Evolutionary conservation across 148 eudicot species (phyloP), one percentile per base, ranked within the genome.

Genomic region (Silene latifolia): DNA sequence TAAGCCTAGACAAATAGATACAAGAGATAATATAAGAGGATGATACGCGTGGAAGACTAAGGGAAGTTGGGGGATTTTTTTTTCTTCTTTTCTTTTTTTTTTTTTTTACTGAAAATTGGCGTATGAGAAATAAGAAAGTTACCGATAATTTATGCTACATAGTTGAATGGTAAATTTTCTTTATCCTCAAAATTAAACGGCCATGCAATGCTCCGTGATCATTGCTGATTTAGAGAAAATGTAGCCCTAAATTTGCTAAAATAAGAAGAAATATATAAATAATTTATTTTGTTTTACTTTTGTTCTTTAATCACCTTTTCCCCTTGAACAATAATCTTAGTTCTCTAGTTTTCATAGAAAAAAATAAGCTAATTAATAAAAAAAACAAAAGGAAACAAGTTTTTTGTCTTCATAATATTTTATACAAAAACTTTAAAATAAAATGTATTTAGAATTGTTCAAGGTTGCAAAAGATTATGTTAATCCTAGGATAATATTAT

Each of bases 271-370:
- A 63, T 46, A 15, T 39, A 66, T 66, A 66, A 35, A 66, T 66
- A 29, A 66, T 66, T 66, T 66, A 66, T 63, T 63, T 64, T 66
- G n/a, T 19, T 35, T 29, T 66, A 66, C 69, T 32, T 66, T 66
- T 66, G 11, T 35, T 17, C 44, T 66, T 66, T 66, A 24, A 4
- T 63, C 27, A 35, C 42, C 42, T 15, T 27, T 9, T 39, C 39
- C 1, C 12, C 69, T 14, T 14, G 27, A 63, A 63, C 4, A 8
- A 66, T 15, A 17, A 27, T 39, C 35, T 17, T 13, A 63, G 5
- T 24, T 25, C 48, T 32, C 6, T 6, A 66, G 6, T 39, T 67
- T 67, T 39, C 53, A 39, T 19, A 67, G 10, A 7, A 62, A 62
- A 21, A 20, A 62, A 62, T 6, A 63, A 63, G 56, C 17, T 51